A percentile compares a stretch with the other conserved stretches of the same genome.
Evolutionary conservation across 805 yeast species (phyloP).

Genomic region (Barnettozyma sp.): DNA sequence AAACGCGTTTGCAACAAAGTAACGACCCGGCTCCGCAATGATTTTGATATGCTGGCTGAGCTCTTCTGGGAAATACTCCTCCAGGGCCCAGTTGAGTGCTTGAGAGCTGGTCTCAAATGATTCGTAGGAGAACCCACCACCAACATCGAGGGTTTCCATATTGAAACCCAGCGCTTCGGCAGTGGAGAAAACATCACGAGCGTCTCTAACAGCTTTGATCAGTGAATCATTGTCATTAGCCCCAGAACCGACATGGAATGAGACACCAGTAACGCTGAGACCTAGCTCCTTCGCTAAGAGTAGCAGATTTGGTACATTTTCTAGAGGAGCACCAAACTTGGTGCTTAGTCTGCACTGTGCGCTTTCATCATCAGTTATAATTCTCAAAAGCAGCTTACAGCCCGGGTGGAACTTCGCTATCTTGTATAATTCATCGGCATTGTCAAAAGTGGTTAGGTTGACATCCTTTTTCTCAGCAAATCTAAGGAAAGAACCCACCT

Average conservation of each 20-base stretch:
- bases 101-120: conserved; percentile 53
- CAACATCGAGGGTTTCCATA: conserved; percentile 68
- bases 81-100: conserved; percentile 50
- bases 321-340: conserved; percentile 78
- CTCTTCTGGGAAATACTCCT: conserved; percentile 48
- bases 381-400: conserved; percentile 67
- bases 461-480: conserved; percentile 55
- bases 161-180: conserved; percentile 42
- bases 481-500: conserved; percentile 74
- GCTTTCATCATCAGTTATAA: conserved; percentile 81
- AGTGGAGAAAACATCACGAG: conserved; percentile 58
- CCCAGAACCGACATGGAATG: conserved; percentile 96
- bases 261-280: conserved; percentile 72
- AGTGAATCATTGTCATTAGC: conserved; percentile 67
- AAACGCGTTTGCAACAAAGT: conserved; percentile 77
- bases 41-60: conserved; percentile 32
- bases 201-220: conserved; percentile 63
- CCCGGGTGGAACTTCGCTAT: conserved; percentile 59
- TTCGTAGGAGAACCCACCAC: conserved; percentile 81
- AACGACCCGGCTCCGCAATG: conserved; percentile 94
- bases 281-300: conserved; percentile 53
- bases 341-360: conserved; percentile 83
- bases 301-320: conserved; percentile 47
- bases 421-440: conserved; percentile 76
- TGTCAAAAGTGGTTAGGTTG: conserved; percentile 81